Evolutionary conservation across 1,284 basidiomycete genomes (phyloP).

Genomic region (Sphaerobolus stellatus): DNA sequence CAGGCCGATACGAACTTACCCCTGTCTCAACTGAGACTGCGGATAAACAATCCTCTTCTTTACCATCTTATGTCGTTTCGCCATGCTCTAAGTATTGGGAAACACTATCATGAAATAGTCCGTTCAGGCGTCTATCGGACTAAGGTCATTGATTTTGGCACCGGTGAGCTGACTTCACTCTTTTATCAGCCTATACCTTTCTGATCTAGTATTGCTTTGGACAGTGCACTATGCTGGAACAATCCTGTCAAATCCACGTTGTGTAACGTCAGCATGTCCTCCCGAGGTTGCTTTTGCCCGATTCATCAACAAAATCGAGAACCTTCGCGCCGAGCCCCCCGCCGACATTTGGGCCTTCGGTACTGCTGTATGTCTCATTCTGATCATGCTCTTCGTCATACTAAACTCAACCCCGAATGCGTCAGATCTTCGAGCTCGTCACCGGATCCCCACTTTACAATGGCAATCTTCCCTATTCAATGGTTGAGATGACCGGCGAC

Average conservation of each 20-base stretch:
- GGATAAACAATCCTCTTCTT: slow-evolving; percentile 33
- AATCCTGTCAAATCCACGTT: neutral
- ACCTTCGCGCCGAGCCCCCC: neutral
- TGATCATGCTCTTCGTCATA: too few species aligned
- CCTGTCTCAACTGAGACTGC: slow-evolving; percentile 13
- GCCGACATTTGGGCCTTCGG: neutral
- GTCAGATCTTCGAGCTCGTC: neutral
- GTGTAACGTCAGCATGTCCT: neutral
- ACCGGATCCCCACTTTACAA: neutral
- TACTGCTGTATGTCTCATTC: too few species aligned
- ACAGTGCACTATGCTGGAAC: neutral
- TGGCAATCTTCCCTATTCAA: neutral
- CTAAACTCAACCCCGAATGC: neutral
- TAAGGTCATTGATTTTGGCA: neutral
- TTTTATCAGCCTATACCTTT: neutral
- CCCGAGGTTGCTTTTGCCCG: neutral
- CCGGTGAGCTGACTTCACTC: neutral
- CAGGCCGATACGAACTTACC: slow-evolving; percentile 12
- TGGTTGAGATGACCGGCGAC: neutral
- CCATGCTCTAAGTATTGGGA: neutral
- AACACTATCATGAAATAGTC: neutral
- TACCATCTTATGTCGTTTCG: neutral
- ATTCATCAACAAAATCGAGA: neutral
- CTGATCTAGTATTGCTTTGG: too few species aligned
- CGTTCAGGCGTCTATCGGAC: neutral